These are phyloP conservation scores for Brassica juncea DNA, from an alignment of 345 rosid species.

Conservation along the genomic window DNA sequence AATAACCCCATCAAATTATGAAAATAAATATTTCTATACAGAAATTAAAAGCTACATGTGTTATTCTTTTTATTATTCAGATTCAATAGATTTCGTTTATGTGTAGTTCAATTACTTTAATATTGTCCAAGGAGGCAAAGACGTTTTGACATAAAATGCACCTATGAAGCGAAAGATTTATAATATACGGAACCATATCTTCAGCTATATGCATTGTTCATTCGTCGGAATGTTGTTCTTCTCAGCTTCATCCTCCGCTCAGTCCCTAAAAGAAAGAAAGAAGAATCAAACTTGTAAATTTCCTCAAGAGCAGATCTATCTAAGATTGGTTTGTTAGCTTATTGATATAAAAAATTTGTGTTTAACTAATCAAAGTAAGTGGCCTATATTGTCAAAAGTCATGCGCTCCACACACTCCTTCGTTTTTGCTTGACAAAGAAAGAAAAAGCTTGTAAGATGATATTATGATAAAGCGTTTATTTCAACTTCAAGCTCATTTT, in stretches of 20 bases:
- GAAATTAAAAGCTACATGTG: too few species aligned
- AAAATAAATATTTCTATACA: too few species aligned
- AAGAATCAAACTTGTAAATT: background rate
- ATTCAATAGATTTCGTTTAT: background rate
- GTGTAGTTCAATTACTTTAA: background rate
- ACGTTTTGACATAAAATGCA: background rate
- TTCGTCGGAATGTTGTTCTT: conserved; percentile 62
- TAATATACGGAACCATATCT: conserved; percentile 40
- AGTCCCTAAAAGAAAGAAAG: conserved; percentile 53
- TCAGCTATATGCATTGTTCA: conserved; percentile 63
- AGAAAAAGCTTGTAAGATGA: background rate
- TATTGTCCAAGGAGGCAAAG: background rate
- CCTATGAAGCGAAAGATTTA: background rate
- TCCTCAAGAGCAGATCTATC: background rate
- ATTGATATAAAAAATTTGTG: background rate
- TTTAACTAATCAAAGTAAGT: background rate
- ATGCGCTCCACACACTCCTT: background rate
- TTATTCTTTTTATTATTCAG: too few species aligned
- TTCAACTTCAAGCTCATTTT: conserved; percentile 75
- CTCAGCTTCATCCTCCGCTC: conserved; percentile 94
- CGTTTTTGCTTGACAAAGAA: background rate
- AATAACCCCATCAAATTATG: too few species aligned
- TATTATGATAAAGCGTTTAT: conserved; percentile 64
- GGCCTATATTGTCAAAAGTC: background rate
- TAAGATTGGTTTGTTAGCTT: background rate